Conservation (phyloP, 2,329 filamentous ascomycete genomes). For the Laburnicola sp. region DNA sequence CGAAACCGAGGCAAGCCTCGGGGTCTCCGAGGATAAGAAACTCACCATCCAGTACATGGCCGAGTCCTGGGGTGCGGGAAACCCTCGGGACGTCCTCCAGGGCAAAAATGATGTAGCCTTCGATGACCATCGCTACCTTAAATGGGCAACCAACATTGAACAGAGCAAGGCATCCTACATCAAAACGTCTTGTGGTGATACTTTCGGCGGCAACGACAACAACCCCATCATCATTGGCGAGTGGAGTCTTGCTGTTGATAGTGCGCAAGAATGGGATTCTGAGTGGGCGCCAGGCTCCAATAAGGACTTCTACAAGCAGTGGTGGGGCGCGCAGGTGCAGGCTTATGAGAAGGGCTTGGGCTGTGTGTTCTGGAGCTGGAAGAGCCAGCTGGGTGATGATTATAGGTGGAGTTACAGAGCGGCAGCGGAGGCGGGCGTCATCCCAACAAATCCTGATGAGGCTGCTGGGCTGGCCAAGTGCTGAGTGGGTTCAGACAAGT, state of each 20-base stretch:
- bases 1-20: conserved; percentile 51
- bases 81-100: conserved; percentile 53
- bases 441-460: conserved; percentile 19
- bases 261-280: conserved; percentile 50
- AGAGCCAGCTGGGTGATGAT: conserved; percentile 51
- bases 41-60: conserved; percentile 62
- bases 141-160: conserved; percentile 53
- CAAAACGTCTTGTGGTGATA: conserved; percentile 53
- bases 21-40: conserved; percentile 48
- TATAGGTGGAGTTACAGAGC: conserved; percentile 57
- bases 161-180: conserved; percentile 57
- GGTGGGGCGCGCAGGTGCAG: conserved; percentile 61
- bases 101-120: conserved; percentile 54
- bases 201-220: conserved; percentile 46
- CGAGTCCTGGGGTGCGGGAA: conserved; percentile 58
- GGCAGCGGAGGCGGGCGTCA: conserved; percentile 28
- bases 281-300: conserved; percentile 50
- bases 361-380: conserved; percentile 67
- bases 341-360: conserved; percentile 59
- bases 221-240: conserved; percentile 60
- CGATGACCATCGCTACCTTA: conserved; percentile 64
- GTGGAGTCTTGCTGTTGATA: conserved; percentile 59
- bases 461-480: conserved; percentile 17
- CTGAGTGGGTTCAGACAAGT: background rate
- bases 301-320: conserved; percentile 57